Evolutionary conservation across 106 monocot genomes (phyloP).

Genomic region (Dioscorea dumetorum): DNA sequence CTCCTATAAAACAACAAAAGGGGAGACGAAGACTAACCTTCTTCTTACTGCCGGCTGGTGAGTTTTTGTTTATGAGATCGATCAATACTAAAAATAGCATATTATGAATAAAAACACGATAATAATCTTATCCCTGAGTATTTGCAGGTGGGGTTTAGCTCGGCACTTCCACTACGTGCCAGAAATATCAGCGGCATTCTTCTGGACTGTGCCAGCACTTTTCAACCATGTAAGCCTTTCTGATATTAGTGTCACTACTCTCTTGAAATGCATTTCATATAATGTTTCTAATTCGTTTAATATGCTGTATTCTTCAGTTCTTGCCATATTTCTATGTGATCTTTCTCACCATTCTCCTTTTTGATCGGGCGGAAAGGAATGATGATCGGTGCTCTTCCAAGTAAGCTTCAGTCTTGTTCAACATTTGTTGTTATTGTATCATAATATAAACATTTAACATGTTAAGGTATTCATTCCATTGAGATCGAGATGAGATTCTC

Average conservation of each 20-base stretch:
- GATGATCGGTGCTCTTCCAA: constrained; percentile 93
- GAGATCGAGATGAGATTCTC: too few species aligned
- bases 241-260: neutral
- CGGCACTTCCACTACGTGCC: constrained; percentile 98
- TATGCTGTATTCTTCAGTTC: constrained; percentile 39
- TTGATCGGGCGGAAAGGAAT: constrained; percentile 94
- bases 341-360: constrained; percentile 85
- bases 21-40: constrained; percentile 87
- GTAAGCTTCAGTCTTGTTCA: constrained; percentile 23
- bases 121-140: neutral
- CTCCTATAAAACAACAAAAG: constrained; percentile 62
- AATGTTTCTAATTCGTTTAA: constrained; percentile 1
- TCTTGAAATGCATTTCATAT: neutral
- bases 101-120: too few species aligned
- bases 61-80: constrained; percentile 5
- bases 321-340: constrained; percentile 95
- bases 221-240: constrained; percentile 65
- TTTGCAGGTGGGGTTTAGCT: constrained; percentile 86
- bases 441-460: too few species aligned
- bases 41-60: constrained; percentile 98
- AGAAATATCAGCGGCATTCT: constrained; percentile 88
- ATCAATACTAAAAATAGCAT: too few species aligned
- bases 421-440: too few species aligned
- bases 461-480: too few species aligned
- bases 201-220: constrained; percentile 91